These are phyloP conservation scores for Effrenium voratum DNA, from an alignment of 73 alveolate species.

Conservation along the genomic window DNA sequence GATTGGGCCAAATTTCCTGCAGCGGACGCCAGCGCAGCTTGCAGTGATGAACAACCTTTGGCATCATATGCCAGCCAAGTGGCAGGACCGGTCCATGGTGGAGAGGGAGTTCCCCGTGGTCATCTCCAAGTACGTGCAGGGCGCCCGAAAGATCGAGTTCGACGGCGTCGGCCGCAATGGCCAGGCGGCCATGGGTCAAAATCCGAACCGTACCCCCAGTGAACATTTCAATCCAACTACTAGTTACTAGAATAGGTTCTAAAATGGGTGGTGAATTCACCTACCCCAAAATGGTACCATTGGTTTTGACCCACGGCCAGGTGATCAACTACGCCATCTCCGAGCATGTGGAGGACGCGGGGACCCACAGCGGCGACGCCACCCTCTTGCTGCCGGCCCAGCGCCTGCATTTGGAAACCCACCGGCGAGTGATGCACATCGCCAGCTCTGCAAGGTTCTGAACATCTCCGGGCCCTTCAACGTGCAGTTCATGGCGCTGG, in stretches of 20 bases:
- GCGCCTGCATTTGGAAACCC: slow-evolving; percentile 59
- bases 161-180: slow-evolving; percentile 91
- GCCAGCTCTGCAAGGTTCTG: slow-evolving; percentile 91
- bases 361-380: slow-evolving; percentile 94
- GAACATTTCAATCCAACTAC: no score
- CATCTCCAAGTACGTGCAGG: slow-evolving; percentile 92
- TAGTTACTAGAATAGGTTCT: no score
- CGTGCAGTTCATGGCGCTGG: slow-evolving; percentile 94
- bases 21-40: no score
- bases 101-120: slow-evolving; percentile 92
- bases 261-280: no score
- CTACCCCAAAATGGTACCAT: no score
- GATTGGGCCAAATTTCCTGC: no score
- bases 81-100: slow-evolving; percentile 16
- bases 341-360: slow-evolving; percentile 94
- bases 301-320: no score
- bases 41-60: no score
- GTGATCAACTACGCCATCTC: slow-evolving; percentile 91
- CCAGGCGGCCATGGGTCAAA: no score
- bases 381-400: slow-evolving; percentile 92
- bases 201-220: no score
- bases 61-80: no score
- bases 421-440: slow-evolving; percentile 92
- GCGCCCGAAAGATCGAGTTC: slow-evolving; percentile 92
- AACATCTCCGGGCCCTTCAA: slow-evolving; percentile 93